Conservation (phyloP, 768 basidiomycete species). For the Suillus sp. region DNA sequence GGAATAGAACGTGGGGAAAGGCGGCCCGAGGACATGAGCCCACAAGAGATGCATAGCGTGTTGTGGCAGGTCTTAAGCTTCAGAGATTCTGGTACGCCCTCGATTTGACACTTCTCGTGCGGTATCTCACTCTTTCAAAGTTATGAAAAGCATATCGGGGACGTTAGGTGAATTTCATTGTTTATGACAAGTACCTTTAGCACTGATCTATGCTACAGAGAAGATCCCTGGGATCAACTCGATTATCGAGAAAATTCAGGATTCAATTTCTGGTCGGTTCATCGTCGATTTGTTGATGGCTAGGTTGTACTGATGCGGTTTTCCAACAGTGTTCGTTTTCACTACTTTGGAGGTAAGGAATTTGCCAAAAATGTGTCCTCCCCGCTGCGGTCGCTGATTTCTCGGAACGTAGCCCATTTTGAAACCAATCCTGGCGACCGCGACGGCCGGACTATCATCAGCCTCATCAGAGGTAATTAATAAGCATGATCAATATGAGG, state of each 20-base stretch:
- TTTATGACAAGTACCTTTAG: neutral
- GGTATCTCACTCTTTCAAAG: slow-evolving; percentile 21
- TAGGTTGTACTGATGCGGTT: neutral
- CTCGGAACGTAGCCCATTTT: slow-evolving; percentile 64
- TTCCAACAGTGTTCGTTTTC: slow-evolving; percentile 69
- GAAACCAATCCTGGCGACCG: slow-evolving; percentile 74
- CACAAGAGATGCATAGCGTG: slow-evolving; percentile 82
- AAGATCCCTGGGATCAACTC: slow-evolving; percentile 79
- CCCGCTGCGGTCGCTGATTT: neutral
- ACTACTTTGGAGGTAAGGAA: slow-evolving; percentile 74
- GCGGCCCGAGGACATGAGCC: slow-evolving; percentile 78
- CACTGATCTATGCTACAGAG: slow-evolving; percentile 43
- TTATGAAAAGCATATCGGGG: slow-evolving; percentile 77
- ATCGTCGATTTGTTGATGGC: neutral
- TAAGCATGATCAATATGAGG: slow-evolving; percentile 81
- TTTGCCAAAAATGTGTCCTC: neutral
- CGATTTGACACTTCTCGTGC: neutral
- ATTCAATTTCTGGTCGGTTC: slow-evolving; percentile 62
- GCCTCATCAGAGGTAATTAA: slow-evolving; percentile 80
- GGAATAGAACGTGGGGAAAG: slow-evolving; percentile 63
- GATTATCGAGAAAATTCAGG: slow-evolving; percentile 77
- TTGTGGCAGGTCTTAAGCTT: slow-evolving; percentile 88
- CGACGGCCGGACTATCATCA: slow-evolving; percentile 59
- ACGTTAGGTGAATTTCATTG: slow-evolving; percentile 57
- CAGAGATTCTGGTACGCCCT: slow-evolving; percentile 66